Conservation (phyloP, 495 filamentous ascomycete genomes). For the Letharia columbiana region DNA sequence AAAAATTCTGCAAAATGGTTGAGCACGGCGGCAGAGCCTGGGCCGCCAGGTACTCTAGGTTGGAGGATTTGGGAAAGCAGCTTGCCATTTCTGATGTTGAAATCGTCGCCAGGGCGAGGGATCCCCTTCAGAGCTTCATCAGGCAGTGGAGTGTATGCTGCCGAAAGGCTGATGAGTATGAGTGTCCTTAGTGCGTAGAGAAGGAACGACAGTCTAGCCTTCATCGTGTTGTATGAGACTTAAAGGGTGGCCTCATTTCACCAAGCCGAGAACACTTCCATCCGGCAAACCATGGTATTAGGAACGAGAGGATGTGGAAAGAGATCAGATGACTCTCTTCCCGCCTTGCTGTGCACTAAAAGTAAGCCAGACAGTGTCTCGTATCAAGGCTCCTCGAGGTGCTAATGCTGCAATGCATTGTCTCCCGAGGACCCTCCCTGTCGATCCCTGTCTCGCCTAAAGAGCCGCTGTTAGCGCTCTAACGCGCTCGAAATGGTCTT, state of each 20-base stretch:
- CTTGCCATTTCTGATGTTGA: slow-evolving; percentile 64
- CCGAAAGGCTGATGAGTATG: slow-evolving; percentile 31
- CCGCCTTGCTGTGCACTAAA: background rate
- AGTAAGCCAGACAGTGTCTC: background rate
- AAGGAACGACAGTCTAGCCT: background rate
- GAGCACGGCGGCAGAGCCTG: slow-evolving; percentile 63
- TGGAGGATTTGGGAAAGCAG: slow-evolving; percentile 86
- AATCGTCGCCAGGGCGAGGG: slow-evolving; percentile 63
- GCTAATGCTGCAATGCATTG: background rate
- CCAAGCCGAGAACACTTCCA: background rate
- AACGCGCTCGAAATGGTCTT: background rate
- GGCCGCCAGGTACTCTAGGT: slow-evolving; percentile 80
- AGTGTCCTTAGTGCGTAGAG: slow-evolving; percentile 22
- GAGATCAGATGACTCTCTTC: background rate
- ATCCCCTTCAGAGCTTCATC: slow-evolving; percentile 59
- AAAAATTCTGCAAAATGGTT: slow-evolving; percentile 82
- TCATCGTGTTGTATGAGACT: slow-evolving; percentile 2
- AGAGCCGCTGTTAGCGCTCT: slow-evolving; percentile 1
- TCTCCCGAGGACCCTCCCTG: background rate
- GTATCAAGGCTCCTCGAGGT: background rate
- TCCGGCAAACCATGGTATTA: background rate
- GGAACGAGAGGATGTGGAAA: background rate
- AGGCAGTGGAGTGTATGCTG: slow-evolving; percentile 66
- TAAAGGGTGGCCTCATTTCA: slow-evolving; percentile 2
- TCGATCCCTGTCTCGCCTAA: slow-evolving; percentile 7